Conservation (phyloP, 768 basidiomycete species). For the Terana coerulea region DNA sequence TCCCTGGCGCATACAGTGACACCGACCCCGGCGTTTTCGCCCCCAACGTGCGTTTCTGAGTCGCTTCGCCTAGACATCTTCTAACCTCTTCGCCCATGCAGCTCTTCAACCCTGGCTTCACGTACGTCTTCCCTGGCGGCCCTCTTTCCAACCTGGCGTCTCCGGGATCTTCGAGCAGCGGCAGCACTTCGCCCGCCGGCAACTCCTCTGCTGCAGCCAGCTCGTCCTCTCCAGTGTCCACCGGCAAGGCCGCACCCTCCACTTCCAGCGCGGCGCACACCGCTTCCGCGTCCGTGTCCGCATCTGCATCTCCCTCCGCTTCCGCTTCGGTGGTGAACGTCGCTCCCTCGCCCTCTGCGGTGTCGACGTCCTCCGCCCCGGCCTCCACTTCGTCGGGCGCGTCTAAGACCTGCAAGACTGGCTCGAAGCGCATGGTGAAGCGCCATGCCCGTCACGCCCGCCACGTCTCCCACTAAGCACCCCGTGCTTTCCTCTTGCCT, state of each 20-base stretch:
- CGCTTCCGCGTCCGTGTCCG: background rate
- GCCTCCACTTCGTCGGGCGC: too few relatives aligned
- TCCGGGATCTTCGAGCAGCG: background rate
- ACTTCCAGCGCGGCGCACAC: background rate
- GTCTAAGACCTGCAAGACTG: background rate
- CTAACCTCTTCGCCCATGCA: background rate
- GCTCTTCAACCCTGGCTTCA: conserved; percentile 10
- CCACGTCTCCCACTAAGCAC: conserved; percentile 1
- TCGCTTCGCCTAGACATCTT: background rate
- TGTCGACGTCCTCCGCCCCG: background rate
- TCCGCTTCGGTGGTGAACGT: background rate
- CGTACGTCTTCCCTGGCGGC: conserved; percentile 17
- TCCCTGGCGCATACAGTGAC: conserved; percentile 72
- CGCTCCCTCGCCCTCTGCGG: background rate
- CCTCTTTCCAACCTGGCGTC: conserved; percentile 11
- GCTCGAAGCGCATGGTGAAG: conserved; percentile 4
- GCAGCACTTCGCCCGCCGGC: background rate
- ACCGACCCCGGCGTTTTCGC: conserved; percentile 67
- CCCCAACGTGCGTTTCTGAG: conserved; percentile 29
- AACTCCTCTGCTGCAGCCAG: background rate
- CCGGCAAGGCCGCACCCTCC: background rate
- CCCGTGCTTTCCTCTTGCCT: background rate
- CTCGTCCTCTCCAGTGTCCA: background rate
- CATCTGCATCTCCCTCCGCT: conserved; percentile 1
- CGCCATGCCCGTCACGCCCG: background rate